phyloP scores from a whole-genome alignment of 2,329 filamentous ascomycete species.

The Westerdykella sp. region DNA sequence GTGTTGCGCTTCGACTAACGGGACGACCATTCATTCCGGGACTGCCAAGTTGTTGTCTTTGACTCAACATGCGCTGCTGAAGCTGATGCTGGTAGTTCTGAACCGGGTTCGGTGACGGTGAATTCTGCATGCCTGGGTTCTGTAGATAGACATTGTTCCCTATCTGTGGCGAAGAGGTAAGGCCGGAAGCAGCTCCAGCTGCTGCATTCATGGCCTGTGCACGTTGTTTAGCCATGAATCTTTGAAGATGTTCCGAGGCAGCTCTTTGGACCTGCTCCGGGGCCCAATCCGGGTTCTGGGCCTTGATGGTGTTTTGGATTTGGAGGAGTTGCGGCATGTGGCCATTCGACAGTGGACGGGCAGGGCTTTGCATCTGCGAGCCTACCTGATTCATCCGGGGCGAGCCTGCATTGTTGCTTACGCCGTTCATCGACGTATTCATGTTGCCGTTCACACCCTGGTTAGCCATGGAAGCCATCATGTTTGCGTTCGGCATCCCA shows the following conservation, averaged over 20 bases:
- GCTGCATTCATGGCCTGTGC: constrained; percentile 33
- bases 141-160: constrained; percentile 31
- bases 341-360: constrained; percentile 25
- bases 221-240: constrained; percentile 28
- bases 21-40: constrained; percentile 27
- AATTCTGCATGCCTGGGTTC: constrained; percentile 24
- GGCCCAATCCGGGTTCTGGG: constrained; percentile 33
- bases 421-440: constrained; percentile 27
- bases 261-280: constrained; percentile 29
- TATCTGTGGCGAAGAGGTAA: constrained; percentile 28
- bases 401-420: constrained; percentile 30
- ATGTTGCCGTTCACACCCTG: constrained; percentile 15
- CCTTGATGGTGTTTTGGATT: constrained; percentile 27
- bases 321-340: constrained; percentile 32
- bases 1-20: constrained; percentile 35
- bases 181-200: constrained; percentile 28
- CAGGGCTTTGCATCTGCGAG: constrained; percentile 24
- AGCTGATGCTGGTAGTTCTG: constrained; percentile 35
- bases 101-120: constrained; percentile 28
- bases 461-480: constrained; percentile 25
- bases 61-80: constrained; percentile 35
- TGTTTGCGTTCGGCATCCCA: constrained; percentile 31
- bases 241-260: constrained; percentile 31
- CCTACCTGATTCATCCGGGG: constrained; percentile 29
- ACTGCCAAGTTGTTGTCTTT: constrained; percentile 23